Evolutionary conservation across 345 rosid genomes (phyloP), one percentile per base, ranked within the genome.

Genomic region (Triadica sebifera): DNA sequence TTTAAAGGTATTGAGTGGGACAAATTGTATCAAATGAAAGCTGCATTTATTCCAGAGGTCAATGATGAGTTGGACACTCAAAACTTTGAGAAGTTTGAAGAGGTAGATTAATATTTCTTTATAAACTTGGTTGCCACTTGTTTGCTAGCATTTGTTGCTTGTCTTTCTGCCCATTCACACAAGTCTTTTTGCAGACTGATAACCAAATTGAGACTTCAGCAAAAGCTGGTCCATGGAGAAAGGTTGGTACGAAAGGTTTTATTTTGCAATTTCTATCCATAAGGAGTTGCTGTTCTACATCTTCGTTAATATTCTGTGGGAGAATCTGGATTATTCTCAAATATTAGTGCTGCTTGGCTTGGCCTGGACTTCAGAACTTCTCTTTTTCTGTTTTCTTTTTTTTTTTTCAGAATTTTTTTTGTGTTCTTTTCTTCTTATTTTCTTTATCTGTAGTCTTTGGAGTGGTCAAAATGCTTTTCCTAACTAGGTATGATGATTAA

Each of bases 11-110:
- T 79, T 38, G 90, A 87, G n/a, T 89, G 93, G 90, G 90, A 77
- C 57, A 84, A 80, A 49, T 61, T 89, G 29, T 89, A 87, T 59
- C 88, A 86, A 73, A 85, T 85, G 63, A 75, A 86, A 77, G 93
- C 93, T 74, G 88, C 90, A 8, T 87, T 84, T 81, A 81, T 80
- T 73, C 93, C 93, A 55, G 80, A 89, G 81, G 90, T 89, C 78
- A 85, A 84, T 68, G 81, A 81, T 83, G 90, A 83, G 63, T 80
- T 89, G 59, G 93, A 89, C 59, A 87, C 90, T 39, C 92, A 85
- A 66, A 88, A 88, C 83, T 88, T 88, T 65, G 90, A 88, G 74
- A 88, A 87, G 77, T 89, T 89, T 85, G 93, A 89, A 10, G 93
- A 89, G 90, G 92, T 89, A 67, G 50, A 55, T 43, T 41, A 12